Percentiles rank a stretch among this genome's conserved stretches.
Evolutionary conservation across 345 rosid species (phyloP).

Genomic region (Ricinus communis): DNA sequence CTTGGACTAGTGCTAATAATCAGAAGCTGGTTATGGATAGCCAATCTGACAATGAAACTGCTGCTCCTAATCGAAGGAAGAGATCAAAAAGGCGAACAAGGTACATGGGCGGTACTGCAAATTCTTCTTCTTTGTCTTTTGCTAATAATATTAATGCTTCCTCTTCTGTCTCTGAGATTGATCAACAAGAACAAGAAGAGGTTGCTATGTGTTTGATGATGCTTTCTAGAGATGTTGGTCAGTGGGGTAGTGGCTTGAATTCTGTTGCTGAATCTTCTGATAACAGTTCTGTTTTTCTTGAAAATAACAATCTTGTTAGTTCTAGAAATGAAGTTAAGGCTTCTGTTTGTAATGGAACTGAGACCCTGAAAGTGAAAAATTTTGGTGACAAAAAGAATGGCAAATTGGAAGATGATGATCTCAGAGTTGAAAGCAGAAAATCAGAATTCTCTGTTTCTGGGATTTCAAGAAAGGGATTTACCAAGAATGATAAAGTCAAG

Average conservation of each 20-base stretch:
- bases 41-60: constrained; percentile 47
- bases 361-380: constrained; percentile 20
- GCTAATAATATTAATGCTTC: constrained; percentile 30
- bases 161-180: constrained; percentile 49
- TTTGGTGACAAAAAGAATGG: constrained; percentile 15
- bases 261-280: constrained; percentile 44
- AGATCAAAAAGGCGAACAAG: constrained; percentile 47
- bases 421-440: constrained; percentile 10
- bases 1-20: constrained; percentile 31
- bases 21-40: constrained; percentile 35
- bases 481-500: not conserved
- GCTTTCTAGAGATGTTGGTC: constrained; percentile 57
- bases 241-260: constrained; percentile 27
- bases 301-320: constrained; percentile 11
- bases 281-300: constrained; percentile 34
- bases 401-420: constrained; percentile 5
- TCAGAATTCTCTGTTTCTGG: constrained; percentile 24
- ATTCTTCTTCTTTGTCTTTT: constrained; percentile 43
- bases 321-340: constrained; percentile 18
- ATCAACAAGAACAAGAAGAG: constrained; percentile 55
- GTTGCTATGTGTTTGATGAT: constrained; percentile 62
- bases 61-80: constrained; percentile 31
- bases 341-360: constrained; percentile 2
- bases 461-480: constrained; percentile 20
- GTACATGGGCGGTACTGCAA: constrained; percentile 31